phyloP scores from a whole-genome alignment of 139 green algal species.

The Closterium sp. region DNA sequence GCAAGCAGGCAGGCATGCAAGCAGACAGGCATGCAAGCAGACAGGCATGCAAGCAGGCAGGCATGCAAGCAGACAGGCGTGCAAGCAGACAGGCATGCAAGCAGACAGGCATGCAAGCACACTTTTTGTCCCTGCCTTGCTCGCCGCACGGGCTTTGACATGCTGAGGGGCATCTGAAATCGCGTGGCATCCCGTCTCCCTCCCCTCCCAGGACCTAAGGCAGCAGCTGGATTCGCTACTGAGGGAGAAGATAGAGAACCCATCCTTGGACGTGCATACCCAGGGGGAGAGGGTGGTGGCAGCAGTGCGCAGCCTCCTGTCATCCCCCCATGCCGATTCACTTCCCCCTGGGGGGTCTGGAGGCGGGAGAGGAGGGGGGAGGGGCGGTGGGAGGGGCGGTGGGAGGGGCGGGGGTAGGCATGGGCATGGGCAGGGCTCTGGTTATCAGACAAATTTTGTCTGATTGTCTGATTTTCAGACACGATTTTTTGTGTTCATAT shows the following conservation, averaged over 20 bases:
- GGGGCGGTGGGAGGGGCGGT: not conserved
- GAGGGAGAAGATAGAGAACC: slow-evolving; percentile 17
- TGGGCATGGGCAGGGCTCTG: not conserved
- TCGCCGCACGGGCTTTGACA: slow-evolving; percentile 2
- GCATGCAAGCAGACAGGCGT: no score
- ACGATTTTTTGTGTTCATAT: no score
- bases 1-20: no score
- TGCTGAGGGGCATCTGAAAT: no score
- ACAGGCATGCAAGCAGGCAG: no score
- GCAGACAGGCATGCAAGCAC: no score
- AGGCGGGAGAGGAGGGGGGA: not conserved
- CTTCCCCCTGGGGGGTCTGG: not conserved
- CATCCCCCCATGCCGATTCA: not conserved
- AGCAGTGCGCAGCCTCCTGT: slow-evolving; percentile 19
- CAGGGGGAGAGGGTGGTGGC: slow-evolving; percentile 6
- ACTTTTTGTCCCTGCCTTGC: no score
- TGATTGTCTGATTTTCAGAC: no score
- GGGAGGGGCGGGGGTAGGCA: not conserved
- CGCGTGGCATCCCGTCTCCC: no score
- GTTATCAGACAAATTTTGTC: no score
- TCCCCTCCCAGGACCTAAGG: slow-evolving; percentile 3
- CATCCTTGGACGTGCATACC: slow-evolving; percentile 10
- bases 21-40: no score
- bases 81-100: no score
- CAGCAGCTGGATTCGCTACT: slow-evolving; percentile 28